Base-by-base conservation (phyloP, 345 rosid species). In the Hibiscus trionum region DNA sequence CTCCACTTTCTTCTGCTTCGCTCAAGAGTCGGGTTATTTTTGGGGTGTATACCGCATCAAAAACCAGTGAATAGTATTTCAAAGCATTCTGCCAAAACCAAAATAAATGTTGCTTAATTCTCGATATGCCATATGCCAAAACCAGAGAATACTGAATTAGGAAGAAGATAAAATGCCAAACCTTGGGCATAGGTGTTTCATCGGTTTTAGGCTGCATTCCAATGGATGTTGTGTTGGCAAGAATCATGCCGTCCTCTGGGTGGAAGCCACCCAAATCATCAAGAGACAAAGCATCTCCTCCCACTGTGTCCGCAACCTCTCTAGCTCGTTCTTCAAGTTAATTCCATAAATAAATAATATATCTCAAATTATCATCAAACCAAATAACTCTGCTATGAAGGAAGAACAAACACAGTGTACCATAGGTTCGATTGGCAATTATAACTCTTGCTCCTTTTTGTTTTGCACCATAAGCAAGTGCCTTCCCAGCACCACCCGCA, bases 401-500 rank as follows among this genome's bases (percentile, higher is more conserved):
- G 42, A 37, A 37, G 42, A 50, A 27, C 65, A 1, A 17, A 8
- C 29, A 26, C 15, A 37, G 6, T 21, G 27, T 39, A 71, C 62
- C 62, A 12, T 71, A 91, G 49, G 97, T 90, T 37, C 99, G 90
- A 81, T 95, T 95, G 53, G 97, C 93, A 79, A 91, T 90, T 56
- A 87, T 87, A 58, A 91, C 87, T 75, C 85, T 88, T 0, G 96
- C 97, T 19, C 97, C 97, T 67, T 95, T 95, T 64, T 83, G 89
- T 77, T 89, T 91, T 75, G 99, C 99, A 75, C 97, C 97, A 74
- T 84, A 95, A 76, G 92, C 97, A 77, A 95, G 93, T 37, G 97
- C 97, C 88, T 89, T 91, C 70, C 97, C 96, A 71, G 97, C 93
- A 75, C 97, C 97, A 58, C 99, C 97, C 60, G 97, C 92, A 79